Evolutionary conservation across 768 basidiomycete species (phyloP).

Genomic region (Tubosaeta brunneosetosa): DNA sequence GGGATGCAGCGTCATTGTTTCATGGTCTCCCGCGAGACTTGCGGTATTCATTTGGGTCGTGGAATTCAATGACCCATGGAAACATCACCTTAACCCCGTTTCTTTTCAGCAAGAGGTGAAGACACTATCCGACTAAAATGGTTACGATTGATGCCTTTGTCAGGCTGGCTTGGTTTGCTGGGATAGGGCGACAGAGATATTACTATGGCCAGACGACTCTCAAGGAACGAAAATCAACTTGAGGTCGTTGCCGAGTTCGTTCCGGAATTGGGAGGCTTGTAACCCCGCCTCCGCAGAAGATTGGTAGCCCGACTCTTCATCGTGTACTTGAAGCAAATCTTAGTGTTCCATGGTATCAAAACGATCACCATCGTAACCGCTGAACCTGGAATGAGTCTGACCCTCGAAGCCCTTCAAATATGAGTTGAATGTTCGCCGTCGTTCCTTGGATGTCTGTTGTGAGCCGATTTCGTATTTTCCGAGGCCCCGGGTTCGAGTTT

Average conservation of each 20-base stretch:
- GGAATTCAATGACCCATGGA: conserved; percentile 75
- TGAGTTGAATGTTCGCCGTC: too few species aligned
- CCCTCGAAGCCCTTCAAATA: too few species aligned
- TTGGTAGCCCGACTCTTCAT: neutral
- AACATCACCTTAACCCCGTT: conserved; percentile 64
- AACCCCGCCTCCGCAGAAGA: neutral
- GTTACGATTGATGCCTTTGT: neutral
- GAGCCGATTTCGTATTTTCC: too few species aligned
- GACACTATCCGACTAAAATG: neutral
- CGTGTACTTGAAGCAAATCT: neutral
- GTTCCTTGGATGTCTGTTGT: too few species aligned
- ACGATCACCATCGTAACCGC: too few species aligned
- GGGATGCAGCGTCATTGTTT: conserved; percentile 48
- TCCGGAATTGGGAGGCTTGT: neutral
- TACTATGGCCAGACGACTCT: conserved; percentile 29
- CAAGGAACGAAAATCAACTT: conserved; percentile 16
- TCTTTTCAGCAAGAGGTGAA: conserved; percentile 54
- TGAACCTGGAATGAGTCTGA: too few species aligned
- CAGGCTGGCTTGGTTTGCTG: conserved; percentile 55
- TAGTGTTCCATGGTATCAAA: too few species aligned
- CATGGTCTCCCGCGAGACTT: conserved; percentile 56
- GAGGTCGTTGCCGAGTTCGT: neutral
- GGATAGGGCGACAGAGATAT: conserved; percentile 44
- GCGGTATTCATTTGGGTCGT: conserved; percentile 44
- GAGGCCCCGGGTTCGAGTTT: too few species aligned